A percentile compares a stretch with the other conserved stretches of the same genome.
Evolutionary conservation across 176 grass and related monocot species (phyloP).

Genomic region (Triticum timopheevii): DNA sequence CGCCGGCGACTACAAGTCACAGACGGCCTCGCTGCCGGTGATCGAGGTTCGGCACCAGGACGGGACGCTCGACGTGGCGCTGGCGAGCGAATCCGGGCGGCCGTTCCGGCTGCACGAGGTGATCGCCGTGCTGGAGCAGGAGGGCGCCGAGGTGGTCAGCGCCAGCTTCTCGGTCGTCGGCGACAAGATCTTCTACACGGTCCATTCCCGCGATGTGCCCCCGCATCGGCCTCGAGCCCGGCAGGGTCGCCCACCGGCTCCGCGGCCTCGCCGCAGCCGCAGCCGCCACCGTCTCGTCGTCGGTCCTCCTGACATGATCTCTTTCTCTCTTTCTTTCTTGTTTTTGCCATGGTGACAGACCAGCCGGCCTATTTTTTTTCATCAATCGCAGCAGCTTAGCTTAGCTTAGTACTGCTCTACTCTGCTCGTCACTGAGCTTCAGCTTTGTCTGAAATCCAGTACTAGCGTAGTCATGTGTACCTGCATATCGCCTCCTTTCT

Average conservation of each 20-base stretch:
- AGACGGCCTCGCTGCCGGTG: slow-evolving; percentile 28
- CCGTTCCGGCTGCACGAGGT: slow-evolving; percentile 71
- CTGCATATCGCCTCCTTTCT: too few species aligned
- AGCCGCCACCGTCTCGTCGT: neutral
- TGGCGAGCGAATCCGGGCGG: slow-evolving; percentile 36
- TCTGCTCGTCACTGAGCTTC: too few species aligned
- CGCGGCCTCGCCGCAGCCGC: slow-evolving; percentile 3
- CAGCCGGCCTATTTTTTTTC: too few species aligned
- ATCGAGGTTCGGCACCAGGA: slow-evolving; percentile 73
- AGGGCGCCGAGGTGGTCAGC: slow-evolving; percentile 82
- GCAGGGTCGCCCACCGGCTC: slow-evolving; percentile 48
- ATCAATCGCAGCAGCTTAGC: too few species aligned
- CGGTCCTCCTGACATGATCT: neutral
- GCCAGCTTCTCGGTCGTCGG: slow-evolving; percentile 71
- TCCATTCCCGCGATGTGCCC: slow-evolving; percentile 74
- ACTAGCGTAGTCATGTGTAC: too few species aligned
- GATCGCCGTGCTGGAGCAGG: slow-evolving; percentile 72
- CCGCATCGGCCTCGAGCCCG: slow-evolving; percentile 52
- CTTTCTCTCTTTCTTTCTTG: too few species aligned
- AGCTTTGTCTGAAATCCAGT: too few species aligned
- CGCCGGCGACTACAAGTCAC: neutral
- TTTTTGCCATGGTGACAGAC: too few species aligned
- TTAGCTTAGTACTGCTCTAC: too few species aligned
- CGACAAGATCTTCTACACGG: slow-evolving; percentile 80
- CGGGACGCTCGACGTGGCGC: slow-evolving; percentile 66